phyloP scores from a whole-genome alignment of 345 rosid genomes.

The Zanthoxylum bungeanum region DNA sequence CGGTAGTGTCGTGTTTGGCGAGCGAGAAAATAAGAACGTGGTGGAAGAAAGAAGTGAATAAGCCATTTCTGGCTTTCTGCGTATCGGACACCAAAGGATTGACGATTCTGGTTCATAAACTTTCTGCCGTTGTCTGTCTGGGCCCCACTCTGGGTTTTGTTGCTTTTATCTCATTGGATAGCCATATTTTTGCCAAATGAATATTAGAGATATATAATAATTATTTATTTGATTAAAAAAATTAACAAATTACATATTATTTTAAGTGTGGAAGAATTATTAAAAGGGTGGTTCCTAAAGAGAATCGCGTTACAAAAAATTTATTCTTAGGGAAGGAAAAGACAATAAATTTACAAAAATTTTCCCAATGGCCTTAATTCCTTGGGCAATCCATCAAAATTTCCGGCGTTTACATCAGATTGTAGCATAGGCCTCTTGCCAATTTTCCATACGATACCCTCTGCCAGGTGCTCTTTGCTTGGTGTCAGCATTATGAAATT shows the following conservation, averaged over 20 bases:
- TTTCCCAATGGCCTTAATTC: constrained; percentile 69
- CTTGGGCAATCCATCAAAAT: constrained; percentile 58
- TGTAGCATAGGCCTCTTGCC: constrained; percentile 80
- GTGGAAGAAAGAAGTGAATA: constrained; percentile 51
- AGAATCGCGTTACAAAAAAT: background rate
- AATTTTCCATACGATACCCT: constrained; percentile 63
- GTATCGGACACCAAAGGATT: background rate
- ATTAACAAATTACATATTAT: too few relatives aligned
- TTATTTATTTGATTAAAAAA: too few relatives aligned
- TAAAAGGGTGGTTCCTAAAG: background rate
- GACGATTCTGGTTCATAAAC: background rate
- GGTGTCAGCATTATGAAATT: constrained; percentile 88
- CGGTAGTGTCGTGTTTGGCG: constrained; percentile 30
- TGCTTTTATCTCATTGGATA: background rate
- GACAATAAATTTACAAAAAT: constrained; percentile 38
- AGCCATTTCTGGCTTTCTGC: constrained; percentile 44
- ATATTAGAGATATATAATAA: too few relatives aligned
- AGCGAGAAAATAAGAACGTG: constrained; percentile 33
- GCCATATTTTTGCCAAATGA: background rate
- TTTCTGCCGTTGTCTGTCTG: background rate
- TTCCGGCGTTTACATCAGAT: constrained; percentile 63
- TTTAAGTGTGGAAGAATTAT: background rate
- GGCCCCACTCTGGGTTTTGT: background rate
- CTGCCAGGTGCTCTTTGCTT: constrained; percentile 84
- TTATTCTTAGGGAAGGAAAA: background rate